Evolutionary conservation across 805 yeast species (phyloP), one percentile per base, ranked within the genome.

Genomic region (Danielia oregonensis): DNA sequence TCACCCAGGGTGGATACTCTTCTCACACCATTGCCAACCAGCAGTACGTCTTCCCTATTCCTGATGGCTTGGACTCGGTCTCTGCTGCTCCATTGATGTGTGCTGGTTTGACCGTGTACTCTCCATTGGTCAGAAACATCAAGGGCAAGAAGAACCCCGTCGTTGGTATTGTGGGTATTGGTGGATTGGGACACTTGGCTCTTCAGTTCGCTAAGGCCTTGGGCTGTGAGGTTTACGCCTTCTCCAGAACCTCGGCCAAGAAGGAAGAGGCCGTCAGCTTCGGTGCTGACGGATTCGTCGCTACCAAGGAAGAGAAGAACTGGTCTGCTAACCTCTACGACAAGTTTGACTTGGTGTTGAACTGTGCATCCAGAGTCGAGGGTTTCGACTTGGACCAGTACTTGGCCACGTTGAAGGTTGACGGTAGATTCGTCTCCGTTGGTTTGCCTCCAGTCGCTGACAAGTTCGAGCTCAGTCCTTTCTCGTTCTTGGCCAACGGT

Each of bases 31-130:
- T 86, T 44, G 77, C 78, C 32, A 72, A 78, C 55, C 83, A 79
- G 55, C 67, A 70, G 39, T 78, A 78, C 54, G 81, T 71, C 3
- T 70, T 82, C 62, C 77, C 76, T 30, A 72, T 82, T 39, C 89
- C 91, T 29, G 76, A 72, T 6, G 52, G 35, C 11, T 46, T 75
- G 38, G 65, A 72, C 24, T 64, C 75, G 29, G 74, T 68, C 23
- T 61, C 67, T 17, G 86, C 78, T 18, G 88, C 87, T 4, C 88
- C 89, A 33, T 62, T 83, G 61, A 61, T 82, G 63, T 83, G 91
- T 65, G 91, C 86, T 36, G 91, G 91, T 36, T 63, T 80, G 53
- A 83, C 91, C 9, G 79, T 77, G 10, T 82, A 64, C 62, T 73
- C 85, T 6, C 91, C 91, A 36, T 58, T 83, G 46, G 63, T 72